A percentile compares a stretch with the other conserved stretches of the same genome.
Conservation (phyloP, 2,329 filamentous ascomycete species). For the Piedraia hortae region DNA sequence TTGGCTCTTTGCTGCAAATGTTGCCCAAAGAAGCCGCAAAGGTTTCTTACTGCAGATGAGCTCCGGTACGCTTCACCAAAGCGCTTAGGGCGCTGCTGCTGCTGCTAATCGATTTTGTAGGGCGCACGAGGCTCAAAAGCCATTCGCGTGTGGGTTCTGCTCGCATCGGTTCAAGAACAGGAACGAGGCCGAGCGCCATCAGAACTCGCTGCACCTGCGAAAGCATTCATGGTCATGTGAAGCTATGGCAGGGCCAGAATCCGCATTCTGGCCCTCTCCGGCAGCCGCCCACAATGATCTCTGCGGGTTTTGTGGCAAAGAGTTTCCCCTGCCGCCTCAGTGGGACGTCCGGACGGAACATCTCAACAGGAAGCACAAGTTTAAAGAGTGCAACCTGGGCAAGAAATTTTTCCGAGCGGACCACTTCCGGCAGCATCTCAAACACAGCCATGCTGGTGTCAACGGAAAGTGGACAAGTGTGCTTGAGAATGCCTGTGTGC, state of each 20-base stretch:
- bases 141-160: constrained; percentile 81
- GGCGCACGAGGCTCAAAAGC: constrained; percentile 76
- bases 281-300: constrained; percentile 37
- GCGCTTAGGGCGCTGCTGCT: no score
- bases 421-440: constrained; percentile 92
- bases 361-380: constrained; percentile 79
- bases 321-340: constrained; percentile 66
- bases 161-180: constrained; percentile 97
- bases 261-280: constrained; percentile 58
- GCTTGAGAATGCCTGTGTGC: constrained; percentile 88
- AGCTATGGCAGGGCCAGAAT: constrained; percentile 42
- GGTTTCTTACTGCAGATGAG: constrained; percentile 65
- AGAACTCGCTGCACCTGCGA: constrained; percentile 78
- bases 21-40: constrained; percentile 90
- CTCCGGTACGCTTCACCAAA: no score
- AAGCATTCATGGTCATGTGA: constrained; percentile 94
- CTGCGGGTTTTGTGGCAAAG: constrained; percentile 87
- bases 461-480: constrained; percentile 99
- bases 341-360: constrained; percentile 74
- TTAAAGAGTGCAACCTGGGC: constrained; percentile 86
- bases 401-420: constrained; percentile 97
- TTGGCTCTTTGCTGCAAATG: constrained; percentile 96
- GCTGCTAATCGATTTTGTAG: no score
- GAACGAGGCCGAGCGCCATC: constrained; percentile 87
- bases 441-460: constrained; percentile 86